A percentile compares a stretch with the other conserved stretches of the same genome.
Conservation (phyloP, 352 stramenopile species). For the Pythium periplocum region DNA sequence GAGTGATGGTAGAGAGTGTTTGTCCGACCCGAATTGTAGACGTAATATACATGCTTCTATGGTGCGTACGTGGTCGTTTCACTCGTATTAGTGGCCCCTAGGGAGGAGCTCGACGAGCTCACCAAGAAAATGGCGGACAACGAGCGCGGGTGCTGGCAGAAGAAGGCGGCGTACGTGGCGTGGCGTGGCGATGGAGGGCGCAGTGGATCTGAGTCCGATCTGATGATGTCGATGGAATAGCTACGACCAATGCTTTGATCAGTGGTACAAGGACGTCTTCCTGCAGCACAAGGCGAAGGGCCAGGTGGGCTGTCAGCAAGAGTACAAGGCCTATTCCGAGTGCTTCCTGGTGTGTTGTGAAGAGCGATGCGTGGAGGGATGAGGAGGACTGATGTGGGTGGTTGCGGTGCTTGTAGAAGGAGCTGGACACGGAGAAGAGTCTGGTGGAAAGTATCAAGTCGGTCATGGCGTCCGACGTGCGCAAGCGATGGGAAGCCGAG, state of each 20-base stretch:
- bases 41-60: slow-evolving; percentile 21
- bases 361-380: no score
- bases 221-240: slow-evolving; percentile 7
- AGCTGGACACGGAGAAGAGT: slow-evolving; percentile 53
- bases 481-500: slow-evolving; percentile 42
- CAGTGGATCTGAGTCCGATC: no score
- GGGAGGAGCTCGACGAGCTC: no score
- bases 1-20: not conserved
- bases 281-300: slow-evolving; percentile 72
- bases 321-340: slow-evolving; percentile 73
- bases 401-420: slow-evolving; percentile 23
- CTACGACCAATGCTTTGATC: slow-evolving; percentile 85
- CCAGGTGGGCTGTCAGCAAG: slow-evolving; percentile 65
- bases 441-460: slow-evolving; percentile 61
- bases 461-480: slow-evolving; percentile 57
- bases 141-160: slow-evolving; percentile 59
- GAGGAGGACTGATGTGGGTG: no score
- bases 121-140: slow-evolving; percentile 18
- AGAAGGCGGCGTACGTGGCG: slow-evolving; percentile 50
- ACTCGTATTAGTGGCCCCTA: no score
- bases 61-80: no score
- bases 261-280: slow-evolving; percentile 85
- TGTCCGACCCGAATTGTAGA: slow-evolving; percentile 14
- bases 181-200: not conserved
- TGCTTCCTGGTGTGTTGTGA: slow-evolving; percentile 52